Percentiles rank a stretch among this genome's conserved stretches.
These are phyloP conservation scores for Candida tammaniensis DNA, from an alignment of 805 yeast species.

Conservation along the genomic window DNA sequence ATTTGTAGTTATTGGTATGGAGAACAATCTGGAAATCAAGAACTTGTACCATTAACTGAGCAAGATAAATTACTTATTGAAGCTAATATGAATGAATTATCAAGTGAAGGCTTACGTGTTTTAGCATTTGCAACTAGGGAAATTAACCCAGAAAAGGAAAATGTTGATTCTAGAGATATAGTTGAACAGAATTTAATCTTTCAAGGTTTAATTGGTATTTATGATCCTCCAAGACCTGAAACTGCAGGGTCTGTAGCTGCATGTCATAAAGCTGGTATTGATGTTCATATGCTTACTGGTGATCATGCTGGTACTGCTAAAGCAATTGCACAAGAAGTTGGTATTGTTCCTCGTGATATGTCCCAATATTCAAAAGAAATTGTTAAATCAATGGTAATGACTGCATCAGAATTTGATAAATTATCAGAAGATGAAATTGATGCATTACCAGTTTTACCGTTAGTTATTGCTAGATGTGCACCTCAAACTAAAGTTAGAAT, in stretches of 20 bases:
- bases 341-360: slow-evolving; percentile 42
- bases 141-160: slow-evolving; percentile 13
- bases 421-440: slow-evolving; percentile 62
- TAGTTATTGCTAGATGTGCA: slow-evolving; percentile 80
- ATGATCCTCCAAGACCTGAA: slow-evolving; percentile 36
- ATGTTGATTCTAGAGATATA: slow-evolving; percentile 15
- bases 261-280: slow-evolving; percentile 34
- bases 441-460: slow-evolving; percentile 58
- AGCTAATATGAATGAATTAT: slow-evolving; percentile 24
- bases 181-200: slow-evolving; percentile 24
- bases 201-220: slow-evolving; percentile 31
- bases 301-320: slow-evolving; percentile 34
- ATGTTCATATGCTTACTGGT: slow-evolving; percentile 35
- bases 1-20: slow-evolving; percentile 24
- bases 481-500: slow-evolving; percentile 79
- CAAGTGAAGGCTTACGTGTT: slow-evolving; percentile 30
- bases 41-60: slow-evolving; percentile 17
- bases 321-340: slow-evolving; percentile 36
- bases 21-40: slow-evolving; percentile 7
- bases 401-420: slow-evolving; percentile 68
- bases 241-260: slow-evolving; percentile 24
- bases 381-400: slow-evolving; percentile 67
- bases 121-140: slow-evolving; percentile 29
- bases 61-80: slow-evolving; percentile 20
- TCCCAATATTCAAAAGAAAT: slow-evolving; percentile 55